These are phyloP conservation scores for Kalanchoe fedtschenkoi DNA, from an alignment of 164 flowering plant species.

Conservation along the genomic window DNA sequence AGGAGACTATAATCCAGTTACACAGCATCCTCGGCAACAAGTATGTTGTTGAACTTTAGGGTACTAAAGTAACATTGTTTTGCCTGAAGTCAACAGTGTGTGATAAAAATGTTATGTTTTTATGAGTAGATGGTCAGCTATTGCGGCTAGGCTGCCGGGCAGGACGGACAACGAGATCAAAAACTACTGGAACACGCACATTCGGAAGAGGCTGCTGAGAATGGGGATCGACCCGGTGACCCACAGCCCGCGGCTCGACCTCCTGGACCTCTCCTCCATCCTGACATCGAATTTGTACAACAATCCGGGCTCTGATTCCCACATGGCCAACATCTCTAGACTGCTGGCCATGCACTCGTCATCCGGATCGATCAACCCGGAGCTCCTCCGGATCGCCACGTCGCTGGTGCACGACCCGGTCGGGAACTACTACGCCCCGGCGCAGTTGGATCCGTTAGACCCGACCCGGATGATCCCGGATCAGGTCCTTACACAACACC, in stretches of 20 bases:
- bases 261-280: slow-evolving; percentile 61
- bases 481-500: not conserved
- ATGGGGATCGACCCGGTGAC: slow-evolving; percentile 96
- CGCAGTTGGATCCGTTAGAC: slow-evolving; percentile 15
- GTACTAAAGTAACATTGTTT: not conserved
- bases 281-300: slow-evolving; percentile 34
- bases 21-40: slow-evolving; percentile 66
- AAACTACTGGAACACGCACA: slow-evolving; percentile 97
- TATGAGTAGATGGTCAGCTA: slow-evolving; percentile 71
- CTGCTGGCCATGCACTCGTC: slow-evolving; percentile 37
- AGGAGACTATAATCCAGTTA: slow-evolving; percentile 68
- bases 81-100: not conserved
- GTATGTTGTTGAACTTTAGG: slow-evolving; percentile 21
- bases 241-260: slow-evolving; percentile 71
- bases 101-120: not conserved
- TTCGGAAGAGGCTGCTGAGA: slow-evolving; percentile 69
- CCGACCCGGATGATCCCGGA: not conserved
- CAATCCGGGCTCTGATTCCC: slow-evolving; percentile 10
- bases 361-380: slow-evolving; percentile 28
- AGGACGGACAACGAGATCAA: slow-evolving; percentile 90
- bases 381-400: slow-evolving; percentile 45
- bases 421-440: slow-evolving; percentile 17
- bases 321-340: slow-evolving; percentile 36
- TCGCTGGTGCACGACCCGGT: slow-evolving; percentile 22
- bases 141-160: slow-evolving; percentile 86